Conservation (phyloP, 2,329 filamentous ascomycete genomes). For the Magnaporthiopsis rhizophila region DNA sequence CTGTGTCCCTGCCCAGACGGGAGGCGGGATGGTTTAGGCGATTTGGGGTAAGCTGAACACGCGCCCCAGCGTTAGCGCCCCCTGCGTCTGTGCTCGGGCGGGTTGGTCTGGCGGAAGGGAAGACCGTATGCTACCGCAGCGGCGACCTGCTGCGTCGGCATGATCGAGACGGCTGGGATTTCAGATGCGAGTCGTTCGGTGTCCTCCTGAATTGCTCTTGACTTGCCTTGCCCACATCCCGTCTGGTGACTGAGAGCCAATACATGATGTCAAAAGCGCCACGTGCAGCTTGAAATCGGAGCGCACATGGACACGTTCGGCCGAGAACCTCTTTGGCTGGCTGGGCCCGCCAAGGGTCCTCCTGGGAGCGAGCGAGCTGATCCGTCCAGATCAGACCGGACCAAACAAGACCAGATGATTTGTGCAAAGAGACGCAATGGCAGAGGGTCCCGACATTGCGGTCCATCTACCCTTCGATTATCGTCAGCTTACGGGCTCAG, state of each 20-base stretch:
- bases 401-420: not conserved
- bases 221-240: not conserved
- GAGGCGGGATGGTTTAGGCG: not conserved
- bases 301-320: slow-evolving; percentile 1
- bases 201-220: too few relatives aligned
- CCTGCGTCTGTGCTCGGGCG: too few relatives aligned
- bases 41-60: too few relatives aligned
- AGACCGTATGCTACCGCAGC: too few relatives aligned
- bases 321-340: slow-evolving; percentile 4
- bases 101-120: too few relatives aligned
- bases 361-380: not conserved
- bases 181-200: not conserved
- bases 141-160: too few relatives aligned
- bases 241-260: not conserved
- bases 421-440: not conserved
- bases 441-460: not conserved
- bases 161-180: not conserved
- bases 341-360: not conserved
- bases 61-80: not conserved
- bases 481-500: too few relatives aligned
- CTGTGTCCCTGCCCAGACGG: not conserved
- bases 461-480: not conserved
- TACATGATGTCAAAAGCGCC: not conserved
- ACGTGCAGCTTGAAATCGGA: not conserved
- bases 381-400: not conserved